Evolutionary conservation across 129 eudicot genomes (phyloP), one percentile per base, ranked within the genome.

Genomic region (Escallonia herrerae): DNA sequence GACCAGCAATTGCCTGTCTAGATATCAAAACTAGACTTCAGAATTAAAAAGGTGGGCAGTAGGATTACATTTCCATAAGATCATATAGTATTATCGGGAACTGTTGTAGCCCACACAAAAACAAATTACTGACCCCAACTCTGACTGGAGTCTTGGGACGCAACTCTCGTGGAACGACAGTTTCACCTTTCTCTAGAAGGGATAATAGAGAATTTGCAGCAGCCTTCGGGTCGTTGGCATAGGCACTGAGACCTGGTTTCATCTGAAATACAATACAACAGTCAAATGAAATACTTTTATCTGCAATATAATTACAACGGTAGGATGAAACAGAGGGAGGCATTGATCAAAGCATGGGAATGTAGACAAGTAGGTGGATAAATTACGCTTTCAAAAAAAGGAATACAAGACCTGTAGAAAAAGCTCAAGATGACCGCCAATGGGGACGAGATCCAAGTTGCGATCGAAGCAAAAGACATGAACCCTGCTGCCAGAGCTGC

Each of bases 1-100:
- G 79, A 66, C 99, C 99, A 72, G 99, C 99, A 75, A 96, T 93
- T 54, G 99, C 99, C 99, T 93, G 81, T 53, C 65, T 14, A 42
- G 62, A 76, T 63, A 81, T 60, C 54, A 50, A 39, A 39, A 49
- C 66, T 56, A 40, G 41, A 59, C 52, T 56, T 44, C 42, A 47
- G 50, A 52, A n/a, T 40, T 59, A 47, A 12, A 50, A 39, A 57
- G 56, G 74, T 71, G 63, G 64, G 40, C 58, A 70, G 62, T 45
- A 56, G 45, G 10, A 56, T 12, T 14, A 8, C 37, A 5, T 45
- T 22, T 12, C n/a, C 38, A 68, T 4, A 46, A 63, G 77, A 53
- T 63, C 33, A n/a, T 13, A 45, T 63, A 56, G 72, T 65, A 22
- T 12, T 64, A 41, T 41, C 58, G 14, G 9, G 61, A 68, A 66